phyloP scores from a whole-genome alignment of 2,329 filamentous ascomycete species.

The Plenodomus biglobosus region DNA sequence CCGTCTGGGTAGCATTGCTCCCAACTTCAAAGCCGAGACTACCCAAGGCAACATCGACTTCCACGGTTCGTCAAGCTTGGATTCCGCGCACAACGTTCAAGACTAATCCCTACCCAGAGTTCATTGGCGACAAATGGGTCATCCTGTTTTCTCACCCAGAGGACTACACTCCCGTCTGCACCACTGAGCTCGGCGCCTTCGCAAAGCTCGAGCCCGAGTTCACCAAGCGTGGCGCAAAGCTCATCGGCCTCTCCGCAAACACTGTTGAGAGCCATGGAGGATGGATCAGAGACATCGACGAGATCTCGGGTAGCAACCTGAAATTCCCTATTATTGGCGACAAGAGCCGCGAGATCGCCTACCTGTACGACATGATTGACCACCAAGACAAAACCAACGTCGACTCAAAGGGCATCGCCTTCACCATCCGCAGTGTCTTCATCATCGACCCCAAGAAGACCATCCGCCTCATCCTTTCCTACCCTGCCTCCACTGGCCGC shows the following conservation, averaged over 20 bases:
- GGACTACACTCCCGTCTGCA: constrained; percentile 62
- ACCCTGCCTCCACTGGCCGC: constrained; percentile 63
- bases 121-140: constrained; percentile 70
- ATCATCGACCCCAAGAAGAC: constrained; percentile 67
- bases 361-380: constrained; percentile 57
- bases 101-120: constrained; percentile 43
- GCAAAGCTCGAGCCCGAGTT: constrained; percentile 66
- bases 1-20: constrained; percentile 66
- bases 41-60: constrained; percentile 68
- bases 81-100: not conserved
- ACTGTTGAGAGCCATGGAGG: constrained; percentile 54
- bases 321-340: constrained; percentile 57
- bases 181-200: constrained; percentile 65
- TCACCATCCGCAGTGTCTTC: constrained; percentile 67
- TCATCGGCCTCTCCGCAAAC: constrained; percentile 60
- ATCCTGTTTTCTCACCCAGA: constrained; percentile 72
- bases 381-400: constrained; percentile 61
- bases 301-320: constrained; percentile 52
- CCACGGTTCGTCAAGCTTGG: constrained; percentile 47
- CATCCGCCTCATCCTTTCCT: constrained; percentile 63
- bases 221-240: constrained; percentile 62
- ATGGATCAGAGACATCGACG: constrained; percentile 58
- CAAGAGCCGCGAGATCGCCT: constrained; percentile 55
- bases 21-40: constrained; percentile 70
- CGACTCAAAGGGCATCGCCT: constrained; percentile 58